Percentiles rank a stretch among this genome's conserved stretches.
Evolutionary conservation across 2,329 filamentous ascomycete species (phyloP).

Genomic region (Aureobasidium sp.): DNA sequence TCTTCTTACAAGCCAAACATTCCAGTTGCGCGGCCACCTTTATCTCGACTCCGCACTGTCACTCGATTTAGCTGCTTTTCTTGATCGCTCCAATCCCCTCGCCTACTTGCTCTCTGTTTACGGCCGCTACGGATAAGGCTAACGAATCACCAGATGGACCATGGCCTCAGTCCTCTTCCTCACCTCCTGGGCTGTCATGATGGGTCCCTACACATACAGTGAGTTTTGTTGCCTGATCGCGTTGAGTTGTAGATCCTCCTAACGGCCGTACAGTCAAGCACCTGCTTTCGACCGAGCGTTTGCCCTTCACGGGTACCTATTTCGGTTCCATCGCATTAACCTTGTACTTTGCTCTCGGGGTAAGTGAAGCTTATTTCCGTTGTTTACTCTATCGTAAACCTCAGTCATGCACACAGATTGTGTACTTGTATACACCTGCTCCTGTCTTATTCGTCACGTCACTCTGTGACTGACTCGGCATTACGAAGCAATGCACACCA

Average conservation of each 20-base stretch:
- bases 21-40: slow-evolving; percentile 8
- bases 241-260: not conserved
- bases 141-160: slow-evolving; percentile 67
- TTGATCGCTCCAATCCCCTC: slow-evolving; percentile 6
- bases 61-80: slow-evolving; percentile 14
- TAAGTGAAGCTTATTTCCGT: slow-evolving; percentile 47
- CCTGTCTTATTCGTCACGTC: not conserved
- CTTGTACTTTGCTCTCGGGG: slow-evolving; percentile 84
- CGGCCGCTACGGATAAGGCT: slow-evolving; percentile 23
- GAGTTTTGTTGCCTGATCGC: slow-evolving; percentile 23
- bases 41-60: slow-evolving; percentile 10
- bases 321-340: slow-evolving; percentile 89
- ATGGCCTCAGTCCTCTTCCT: slow-evolving; percentile 87
- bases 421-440: slow-evolving; percentile 1
- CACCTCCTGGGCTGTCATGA: slow-evolving; percentile 85
- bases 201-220: slow-evolving; percentile 78
- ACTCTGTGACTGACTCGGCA: not conserved
- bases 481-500: slow-evolving; percentile 14
- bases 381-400: slow-evolving; percentile 13
- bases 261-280: slow-evolving; percentile 52
- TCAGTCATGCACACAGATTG: slow-evolving; percentile 3
- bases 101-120: slow-evolving; percentile 16
- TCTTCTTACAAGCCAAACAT: slow-evolving; percentile 14
- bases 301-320: slow-evolving; percentile 91
- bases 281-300: slow-evolving; percentile 71